Conservation (phyloP, 495 filamentous ascomycete species). For the Bryoglossum gracile region DNA sequence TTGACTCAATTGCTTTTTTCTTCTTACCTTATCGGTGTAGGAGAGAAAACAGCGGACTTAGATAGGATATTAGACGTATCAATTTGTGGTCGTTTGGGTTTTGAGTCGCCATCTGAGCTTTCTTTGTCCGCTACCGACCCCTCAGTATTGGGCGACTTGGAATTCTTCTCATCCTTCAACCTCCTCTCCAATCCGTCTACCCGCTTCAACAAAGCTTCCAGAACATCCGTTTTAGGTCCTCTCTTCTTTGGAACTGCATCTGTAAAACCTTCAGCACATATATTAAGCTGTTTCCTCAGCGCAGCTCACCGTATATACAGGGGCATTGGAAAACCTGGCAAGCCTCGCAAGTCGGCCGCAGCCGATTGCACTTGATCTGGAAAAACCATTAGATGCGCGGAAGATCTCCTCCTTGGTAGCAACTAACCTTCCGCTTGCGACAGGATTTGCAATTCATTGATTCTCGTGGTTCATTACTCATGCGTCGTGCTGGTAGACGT, state of each 20-base stretch:
- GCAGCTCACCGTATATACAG: conserved; percentile 73
- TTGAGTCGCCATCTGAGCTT: conserved; percentile 14
- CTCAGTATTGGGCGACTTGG: conserved; percentile 44
- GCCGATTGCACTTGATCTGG: conserved; percentile 80
- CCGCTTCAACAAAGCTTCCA: conserved; percentile 74
- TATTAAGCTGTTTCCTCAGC: neutral
- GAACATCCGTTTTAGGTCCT: conserved; percentile 80
- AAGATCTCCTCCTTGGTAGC: conserved; percentile 11
- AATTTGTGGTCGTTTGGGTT: conserved; percentile 19
- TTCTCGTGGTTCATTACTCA: conserved; percentile 70
- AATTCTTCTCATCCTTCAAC: conserved; percentile 47
- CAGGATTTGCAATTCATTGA: conserved; percentile 94
- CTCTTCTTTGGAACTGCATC: conserved; percentile 85
- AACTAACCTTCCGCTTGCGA: conserved; percentile 71
- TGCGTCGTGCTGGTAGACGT: conserved; percentile 60
- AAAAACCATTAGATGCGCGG: conserved; percentile 17
- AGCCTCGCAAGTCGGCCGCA: conserved; percentile 77
- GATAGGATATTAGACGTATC: conserved; percentile 11
- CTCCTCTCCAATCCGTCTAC: conserved; percentile 78
- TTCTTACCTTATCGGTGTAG: conserved; percentile 25
- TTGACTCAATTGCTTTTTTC: neutral
- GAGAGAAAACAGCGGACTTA: conserved; percentile 32
- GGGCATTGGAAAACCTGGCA: conserved; percentile 82
- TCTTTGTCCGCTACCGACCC: conserved; percentile 31
- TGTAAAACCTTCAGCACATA: conserved; percentile 27